Conservation (phyloP, 306 rosid species). For the Lathyrus oleraceus region DNA sequence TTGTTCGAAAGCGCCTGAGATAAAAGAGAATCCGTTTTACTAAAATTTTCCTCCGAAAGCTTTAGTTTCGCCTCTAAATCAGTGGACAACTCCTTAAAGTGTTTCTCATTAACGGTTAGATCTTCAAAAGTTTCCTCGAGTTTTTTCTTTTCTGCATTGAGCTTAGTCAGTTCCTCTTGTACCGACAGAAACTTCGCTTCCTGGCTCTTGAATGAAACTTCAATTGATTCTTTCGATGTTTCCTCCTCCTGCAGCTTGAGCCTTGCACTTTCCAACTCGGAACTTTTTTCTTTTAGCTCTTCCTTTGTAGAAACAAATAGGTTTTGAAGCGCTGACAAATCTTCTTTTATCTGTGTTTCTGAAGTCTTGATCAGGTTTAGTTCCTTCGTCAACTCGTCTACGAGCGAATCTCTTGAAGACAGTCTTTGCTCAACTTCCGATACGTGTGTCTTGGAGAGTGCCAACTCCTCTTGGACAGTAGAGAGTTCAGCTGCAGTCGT, state of each 20-base stretch:
- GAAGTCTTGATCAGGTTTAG: conserved; percentile 57
- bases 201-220: conserved; percentile 49
- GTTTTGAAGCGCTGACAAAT: conserved; percentile 66
- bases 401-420: conserved; percentile 56
- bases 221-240: conserved; percentile 56
- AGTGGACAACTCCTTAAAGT: conserved; percentile 50
- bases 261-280: conserved; percentile 64
- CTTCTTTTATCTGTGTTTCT: conserved; percentile 71
- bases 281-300: conserved; percentile 57
- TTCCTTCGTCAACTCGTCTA: conserved; percentile 59
- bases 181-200: conserved; percentile 50
- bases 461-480: conserved; percentile 65
- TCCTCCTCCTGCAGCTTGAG: conserved; percentile 66
- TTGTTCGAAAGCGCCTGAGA: conserved; percentile 69
- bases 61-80: conserved; percentile 71
- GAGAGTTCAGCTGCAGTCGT: conserved; percentile 69
- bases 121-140: conserved; percentile 60
- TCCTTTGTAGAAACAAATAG: conserved; percentile 60
- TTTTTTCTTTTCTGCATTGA: conserved; percentile 50
- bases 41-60: conserved; percentile 61
- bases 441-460: conserved; percentile 62
- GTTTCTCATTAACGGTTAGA: conserved; percentile 46
- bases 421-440: conserved; percentile 53
- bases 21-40: conserved; percentile 66
- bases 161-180: conserved; percentile 52